Conservation (phyloP, 2,329 filamentous ascomycete species). For the Zasmidium citrigriseum region DNA sequence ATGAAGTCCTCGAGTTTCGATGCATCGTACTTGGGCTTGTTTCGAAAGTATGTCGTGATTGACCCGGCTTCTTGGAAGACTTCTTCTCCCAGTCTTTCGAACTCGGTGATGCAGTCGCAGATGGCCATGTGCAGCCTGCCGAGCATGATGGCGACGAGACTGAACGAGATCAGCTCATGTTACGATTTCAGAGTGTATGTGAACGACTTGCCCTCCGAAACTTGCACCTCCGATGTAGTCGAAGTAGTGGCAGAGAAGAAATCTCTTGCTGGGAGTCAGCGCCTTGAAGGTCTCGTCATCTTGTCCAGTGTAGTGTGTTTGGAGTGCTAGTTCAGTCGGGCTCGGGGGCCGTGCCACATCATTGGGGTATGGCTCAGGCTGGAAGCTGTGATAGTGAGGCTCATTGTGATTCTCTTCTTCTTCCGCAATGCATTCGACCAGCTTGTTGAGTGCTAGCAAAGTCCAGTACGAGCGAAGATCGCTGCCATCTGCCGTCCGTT, state of each 20-base stretch:
- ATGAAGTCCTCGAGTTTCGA: neutral
- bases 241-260: slow-evolving; percentile 1
- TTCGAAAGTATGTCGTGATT: neutral
- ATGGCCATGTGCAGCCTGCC: neutral
- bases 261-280: neutral
- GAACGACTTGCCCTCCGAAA: neutral
- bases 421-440: neutral
- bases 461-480: neutral
- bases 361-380: neutral
- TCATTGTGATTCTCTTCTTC: neutral
- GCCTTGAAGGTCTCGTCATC: neutral
- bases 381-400: neutral
- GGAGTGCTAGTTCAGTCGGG: neutral
- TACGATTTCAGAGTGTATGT: neutral
- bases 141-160: slow-evolving; percentile 1
- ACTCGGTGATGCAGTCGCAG: neutral
- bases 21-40: neutral
- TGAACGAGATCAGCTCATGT: neutral
- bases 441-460: neutral
- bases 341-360: neutral
- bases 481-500: neutral
- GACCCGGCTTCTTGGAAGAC: neutral
- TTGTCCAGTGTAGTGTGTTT: neutral
- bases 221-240: neutral
- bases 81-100: neutral